Conservation (phyloP, 2,329 filamentous ascomycete species). For the Purpureocillium lavendulum region DNA sequence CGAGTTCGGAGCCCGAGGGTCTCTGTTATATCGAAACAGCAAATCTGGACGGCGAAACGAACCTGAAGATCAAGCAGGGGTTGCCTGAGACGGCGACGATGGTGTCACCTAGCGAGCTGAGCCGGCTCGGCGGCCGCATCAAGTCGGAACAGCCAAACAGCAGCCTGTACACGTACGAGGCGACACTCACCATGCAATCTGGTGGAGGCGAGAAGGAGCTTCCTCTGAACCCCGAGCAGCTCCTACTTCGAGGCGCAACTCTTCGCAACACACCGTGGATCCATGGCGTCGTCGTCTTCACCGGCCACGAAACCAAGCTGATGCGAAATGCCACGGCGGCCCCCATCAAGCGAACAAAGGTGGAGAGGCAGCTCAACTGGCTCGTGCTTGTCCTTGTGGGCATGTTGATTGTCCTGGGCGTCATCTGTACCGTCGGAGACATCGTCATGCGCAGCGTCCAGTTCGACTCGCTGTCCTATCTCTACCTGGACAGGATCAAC, state of each 20-base stretch:
- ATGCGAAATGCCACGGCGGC: slow-evolving; percentile 98
- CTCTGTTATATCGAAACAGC: slow-evolving; percentile 98
- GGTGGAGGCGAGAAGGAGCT: slow-evolving; percentile 92
- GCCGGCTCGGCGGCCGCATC: slow-evolving; percentile 75
- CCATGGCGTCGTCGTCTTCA: slow-evolving; percentile 88
- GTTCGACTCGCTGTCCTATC: slow-evolving; percentile 58
- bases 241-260: slow-evolving; percentile 86
- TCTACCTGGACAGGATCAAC: slow-evolving; percentile 56
- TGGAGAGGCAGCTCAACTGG: slow-evolving; percentile 87
- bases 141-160: slow-evolving; percentile 97
- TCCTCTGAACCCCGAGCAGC: slow-evolving; percentile 81
- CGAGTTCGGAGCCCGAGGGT: slow-evolving; percentile 93
- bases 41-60: slow-evolving; percentile 95
- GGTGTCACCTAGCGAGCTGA: slow-evolving; percentile 80
- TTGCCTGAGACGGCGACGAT: slow-evolving; percentile 85
- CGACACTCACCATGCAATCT: slow-evolving; percentile 81
- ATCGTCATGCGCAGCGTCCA: slow-evolving; percentile 66
- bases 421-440: slow-evolving; percentile 87
- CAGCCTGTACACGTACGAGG: slow-evolving; percentile 96
- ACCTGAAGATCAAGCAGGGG: slow-evolving; percentile 97
- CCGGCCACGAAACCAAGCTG: slow-evolving; percentile 92
- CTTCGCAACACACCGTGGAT: slow-evolving; percentile 96
- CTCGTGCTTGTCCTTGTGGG: slow-evolving; percentile 85
- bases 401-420: slow-evolving; percentile 75
- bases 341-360: slow-evolving; percentile 94